Percentiles rank a stretch among this genome's conserved stretches.
These are phyloP conservation scores for Lunularia cruciata DNA, from an alignment of 225 moss, liverwort and hornwort species.

Conservation along the genomic window DNA sequence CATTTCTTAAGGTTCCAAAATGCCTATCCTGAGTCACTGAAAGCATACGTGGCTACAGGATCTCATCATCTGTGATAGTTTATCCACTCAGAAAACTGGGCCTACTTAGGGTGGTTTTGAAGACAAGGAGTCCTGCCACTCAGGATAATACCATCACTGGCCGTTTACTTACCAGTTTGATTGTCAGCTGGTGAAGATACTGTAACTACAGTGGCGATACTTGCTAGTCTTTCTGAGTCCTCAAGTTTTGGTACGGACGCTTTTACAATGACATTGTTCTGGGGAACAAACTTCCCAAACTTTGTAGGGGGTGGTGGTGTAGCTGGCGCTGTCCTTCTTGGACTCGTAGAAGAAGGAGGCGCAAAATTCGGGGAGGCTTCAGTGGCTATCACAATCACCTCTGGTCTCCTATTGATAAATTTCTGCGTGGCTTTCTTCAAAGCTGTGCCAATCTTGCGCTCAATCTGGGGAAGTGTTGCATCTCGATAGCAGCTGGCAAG, in stretches of 20 bases:
- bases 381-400: constrained; percentile 85
- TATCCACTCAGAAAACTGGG: neutral
- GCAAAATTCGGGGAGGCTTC: constrained; percentile 33
- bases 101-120: neutral
- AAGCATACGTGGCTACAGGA: too few species aligned
- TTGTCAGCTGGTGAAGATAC: constrained; percentile 10
- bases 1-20: too few species aligned
- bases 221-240: constrained; percentile 23
- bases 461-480: constrained; percentile 63
- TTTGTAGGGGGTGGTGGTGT: constrained; percentile 7
- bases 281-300: constrained; percentile 19
- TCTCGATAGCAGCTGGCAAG: constrained; percentile 71
- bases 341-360: constrained; percentile 2
- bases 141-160: too few species aligned
- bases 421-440: constrained; percentile 89
- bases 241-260: constrained; percentile 24
- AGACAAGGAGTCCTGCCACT: too few species aligned
- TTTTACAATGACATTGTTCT: constrained; percentile 24
- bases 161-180: neutral
- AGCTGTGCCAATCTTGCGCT: constrained; percentile 73
- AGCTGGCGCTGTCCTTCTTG: constrained; percentile 1
- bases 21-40: too few species aligned
- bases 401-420: constrained; percentile 87
- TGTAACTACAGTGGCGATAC: neutral
- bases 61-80: neutral